phyloP scores from a whole-genome alignment of 768 basidiomycete genomes.

The Sporobolomyces roseus region DNA sequence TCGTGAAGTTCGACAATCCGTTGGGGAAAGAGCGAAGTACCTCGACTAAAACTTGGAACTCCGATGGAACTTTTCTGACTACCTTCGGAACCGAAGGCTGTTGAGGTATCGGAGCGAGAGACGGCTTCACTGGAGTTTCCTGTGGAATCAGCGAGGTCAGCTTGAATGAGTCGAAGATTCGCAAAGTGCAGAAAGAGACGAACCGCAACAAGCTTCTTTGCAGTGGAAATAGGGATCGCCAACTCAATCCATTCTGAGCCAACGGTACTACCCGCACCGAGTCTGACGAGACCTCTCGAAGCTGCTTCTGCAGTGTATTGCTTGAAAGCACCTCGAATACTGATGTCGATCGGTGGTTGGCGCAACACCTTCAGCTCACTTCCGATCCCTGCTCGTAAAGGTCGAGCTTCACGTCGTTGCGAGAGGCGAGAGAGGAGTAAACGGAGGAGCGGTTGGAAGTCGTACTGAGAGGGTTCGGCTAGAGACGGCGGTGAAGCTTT shows the following conservation, averaged over 20 bases:
- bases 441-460: constrained; percentile 8
- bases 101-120: no score
- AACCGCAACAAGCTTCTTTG: background rate
- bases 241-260: constrained; percentile 6
- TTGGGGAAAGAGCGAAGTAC: background rate
- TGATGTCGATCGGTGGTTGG: constrained; percentile 2
- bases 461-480: background rate
- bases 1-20: background rate
- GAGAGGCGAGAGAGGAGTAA: background rate
- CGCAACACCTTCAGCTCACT: background rate
- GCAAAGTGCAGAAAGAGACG: background rate
- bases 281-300: background rate
- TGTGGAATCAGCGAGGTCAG: background rate
- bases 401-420: background rate
- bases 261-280: background rate
- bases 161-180: background rate
- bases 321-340: background rate
- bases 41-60: background rate
- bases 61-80: background rate
- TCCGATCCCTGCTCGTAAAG: background rate
- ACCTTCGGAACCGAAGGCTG: no score
- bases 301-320: background rate
- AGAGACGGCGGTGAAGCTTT: background rate
- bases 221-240: background rate
- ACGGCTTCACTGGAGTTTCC: no score